Percentiles rank a stretch among this genome's conserved stretches.
phyloP scores from a whole-genome alignment of 2,329 filamentous ascomycete genomes.

The Fusarium denticulatum region DNA sequence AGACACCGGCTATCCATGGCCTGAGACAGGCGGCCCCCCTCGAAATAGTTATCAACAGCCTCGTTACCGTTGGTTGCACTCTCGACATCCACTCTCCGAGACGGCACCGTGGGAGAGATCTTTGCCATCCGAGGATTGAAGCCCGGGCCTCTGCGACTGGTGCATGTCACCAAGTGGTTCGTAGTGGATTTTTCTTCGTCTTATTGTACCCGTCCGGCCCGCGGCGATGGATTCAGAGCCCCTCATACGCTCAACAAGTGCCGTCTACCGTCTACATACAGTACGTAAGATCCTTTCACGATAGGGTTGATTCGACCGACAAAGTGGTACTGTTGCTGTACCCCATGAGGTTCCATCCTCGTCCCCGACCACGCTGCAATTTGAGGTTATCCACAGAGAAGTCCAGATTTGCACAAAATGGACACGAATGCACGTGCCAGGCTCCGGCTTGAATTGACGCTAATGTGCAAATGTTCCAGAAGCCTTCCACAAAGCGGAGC shows the following conservation, averaged over 20 bases:
- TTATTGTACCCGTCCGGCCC: conserved; percentile 30
- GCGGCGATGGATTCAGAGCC: conserved; percentile 39
- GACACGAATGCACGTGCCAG: conserved; percentile 42
- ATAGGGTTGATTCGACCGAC: conserved; percentile 18
- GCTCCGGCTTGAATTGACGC: neutral
- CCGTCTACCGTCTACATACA: conserved; percentile 15
- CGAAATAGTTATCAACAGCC: conserved; percentile 36
- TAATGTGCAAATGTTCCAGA: conserved; percentile 42
- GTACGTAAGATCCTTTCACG: conserved; percentile 12
- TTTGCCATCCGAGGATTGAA: conserved; percentile 29
- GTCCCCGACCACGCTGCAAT: conserved; percentile 40
- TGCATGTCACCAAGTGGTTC: conserved; percentile 39
- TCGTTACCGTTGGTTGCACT: conserved; percentile 31
- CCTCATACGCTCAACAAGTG: conserved; percentile 25
- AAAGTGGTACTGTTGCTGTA: conserved; percentile 13
- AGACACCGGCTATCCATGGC: conserved; percentile 16
- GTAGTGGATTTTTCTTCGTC: conserved; percentile 32
- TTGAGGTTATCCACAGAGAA: conserved; percentile 29
- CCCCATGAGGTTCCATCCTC: conserved; percentile 25
- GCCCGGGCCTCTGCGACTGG: conserved; percentile 21
- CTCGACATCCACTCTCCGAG: conserved; percentile 15
- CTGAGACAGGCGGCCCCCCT: conserved; percentile 35
- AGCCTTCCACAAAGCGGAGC: conserved; percentile 38
- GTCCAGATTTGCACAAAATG: conserved; percentile 39
- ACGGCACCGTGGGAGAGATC: conserved; percentile 20